Evolutionary conservation across 164 flowering plant species (phyloP).

Genomic region (Umbilicus rupestris): DNA sequence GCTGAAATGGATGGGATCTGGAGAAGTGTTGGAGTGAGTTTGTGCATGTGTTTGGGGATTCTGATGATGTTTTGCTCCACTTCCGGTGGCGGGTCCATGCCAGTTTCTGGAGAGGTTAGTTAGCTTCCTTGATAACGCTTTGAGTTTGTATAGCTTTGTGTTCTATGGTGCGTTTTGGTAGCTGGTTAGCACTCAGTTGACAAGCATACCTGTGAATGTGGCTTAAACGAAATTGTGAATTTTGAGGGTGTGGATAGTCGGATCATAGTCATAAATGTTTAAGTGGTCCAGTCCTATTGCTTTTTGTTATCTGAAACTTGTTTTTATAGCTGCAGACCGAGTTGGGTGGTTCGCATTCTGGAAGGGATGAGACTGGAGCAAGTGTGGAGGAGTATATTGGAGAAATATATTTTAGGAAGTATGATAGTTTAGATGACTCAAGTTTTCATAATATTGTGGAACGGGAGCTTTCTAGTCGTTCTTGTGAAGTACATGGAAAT

Average conservation of each 20-base stretch:
- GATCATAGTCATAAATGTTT: background rate
- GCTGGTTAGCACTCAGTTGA: no score
- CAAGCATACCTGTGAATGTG: no score
- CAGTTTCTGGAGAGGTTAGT: background rate
- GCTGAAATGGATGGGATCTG: conserved; percentile 4
- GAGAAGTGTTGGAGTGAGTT: background rate
- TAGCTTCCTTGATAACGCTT: background rate
- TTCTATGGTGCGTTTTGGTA: background rate
- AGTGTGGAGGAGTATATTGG: conserved; percentile 27
- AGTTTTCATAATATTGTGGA: conserved; percentile 29
- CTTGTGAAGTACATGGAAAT: conserved; percentile 19
- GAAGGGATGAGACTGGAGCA: conserved; percentile 11
- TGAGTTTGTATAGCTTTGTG: background rate
- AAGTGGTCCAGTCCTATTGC: background rate
- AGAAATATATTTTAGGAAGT: conserved; percentile 37
- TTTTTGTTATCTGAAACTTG: background rate
- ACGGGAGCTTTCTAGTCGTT: conserved; percentile 18
- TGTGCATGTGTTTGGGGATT: background rate
- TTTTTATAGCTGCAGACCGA: background rate
- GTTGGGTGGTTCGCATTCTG: background rate
- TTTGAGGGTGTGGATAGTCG: background rate
- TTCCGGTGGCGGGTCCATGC: background rate
- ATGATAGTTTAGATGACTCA: conserved; percentile 30
- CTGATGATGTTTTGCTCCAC: background rate
- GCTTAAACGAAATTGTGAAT: background rate